Base-by-base conservation (phyloP, 2,329 filamentous ascomycete species). In the Trichoderma arundinaceum region DNA sequence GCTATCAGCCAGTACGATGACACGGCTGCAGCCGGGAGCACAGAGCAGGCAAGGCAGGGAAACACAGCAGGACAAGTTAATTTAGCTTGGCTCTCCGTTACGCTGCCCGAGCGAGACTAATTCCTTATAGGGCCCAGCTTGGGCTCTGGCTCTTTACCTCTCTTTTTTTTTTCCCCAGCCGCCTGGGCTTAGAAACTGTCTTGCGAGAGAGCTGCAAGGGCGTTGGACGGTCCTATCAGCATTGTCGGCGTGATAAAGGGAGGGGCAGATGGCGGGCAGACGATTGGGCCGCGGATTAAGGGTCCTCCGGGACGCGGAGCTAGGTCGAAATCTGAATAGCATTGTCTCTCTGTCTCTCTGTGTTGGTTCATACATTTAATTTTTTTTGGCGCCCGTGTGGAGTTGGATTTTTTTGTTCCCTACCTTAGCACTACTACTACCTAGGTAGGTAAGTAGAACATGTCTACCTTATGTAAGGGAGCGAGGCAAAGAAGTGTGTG, bases 241-340 rank as follows among this genome's bases (percentile, higher is more conserved):
- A 48, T 38, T 28, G 54, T 19, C 56, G 32, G 19, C 38, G 46
- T 44, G 63, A 46, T 44, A 59, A 51, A 65, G 52, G 63, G 63
- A 65, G 63, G 63, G 63, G 63, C 63, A 59, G 33, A 19, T 59
- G 54, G 48, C 39, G 44, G 44, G 46, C 22, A 60, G 48, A 39
- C 54, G 56, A 60, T 65, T 65, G 63, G 63, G 28, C 48, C 38
- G 35, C 48, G 54, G 63, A 65, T 58, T 53, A 65, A 65, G 63
- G 63, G 54, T 60, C 52, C 51, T 64, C 61, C 61, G 51, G 51
- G 61, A 38, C 38, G 44, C 44, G 41, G 52, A 64, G 52, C 51
- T 56, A 53, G 28, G 39, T 52, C 48, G 28, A 17, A 62, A 52
- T 53, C n/a, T 54, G 59, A 46, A 63, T 63, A 63, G 59, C 59